Conservation (phyloP, 208 protist genomes). For the Leptomonas seymouri region DNA sequence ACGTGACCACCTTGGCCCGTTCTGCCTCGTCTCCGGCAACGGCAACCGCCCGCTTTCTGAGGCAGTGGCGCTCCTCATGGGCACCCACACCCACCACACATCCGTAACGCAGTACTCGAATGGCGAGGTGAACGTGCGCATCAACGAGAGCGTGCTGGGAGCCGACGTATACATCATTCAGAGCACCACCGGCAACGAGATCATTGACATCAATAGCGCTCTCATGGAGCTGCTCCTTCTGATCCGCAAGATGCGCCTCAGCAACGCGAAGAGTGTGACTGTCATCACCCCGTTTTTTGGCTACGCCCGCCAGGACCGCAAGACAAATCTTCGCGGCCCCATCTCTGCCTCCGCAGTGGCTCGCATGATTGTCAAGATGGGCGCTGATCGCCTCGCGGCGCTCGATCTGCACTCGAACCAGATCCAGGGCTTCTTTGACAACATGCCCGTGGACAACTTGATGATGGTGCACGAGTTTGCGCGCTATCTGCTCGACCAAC, state of each 20-base stretch:
- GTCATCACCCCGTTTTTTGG: constrained; percentile 96
- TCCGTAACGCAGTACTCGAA: constrained; percentile 84
- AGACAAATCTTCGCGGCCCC: constrained; percentile 90
- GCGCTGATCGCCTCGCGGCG: constrained; percentile 91
- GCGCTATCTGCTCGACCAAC: constrained; percentile 58
- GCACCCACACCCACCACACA: constrained; percentile 75
- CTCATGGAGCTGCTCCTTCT: constrained; percentile 97
- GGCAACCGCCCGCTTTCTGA: constrained; percentile 89
- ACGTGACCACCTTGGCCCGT: constrained; percentile 27
- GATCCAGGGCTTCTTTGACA: constrained; percentile 97
- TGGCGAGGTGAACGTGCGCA: constrained; percentile 92
- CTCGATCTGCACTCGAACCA: constrained; percentile 95
- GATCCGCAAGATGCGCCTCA: constrained; percentile 90
- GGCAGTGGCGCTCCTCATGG: constrained; percentile 84
- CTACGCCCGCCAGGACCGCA: constrained; percentile 95
- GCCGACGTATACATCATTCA: constrained; percentile 97
- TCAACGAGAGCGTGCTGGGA: constrained; percentile 94
- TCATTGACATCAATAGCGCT: constrained; percentile 94
- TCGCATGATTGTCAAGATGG: constrained; percentile 90
- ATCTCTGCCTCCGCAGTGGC: constrained; percentile 95
- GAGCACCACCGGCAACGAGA: constrained; percentile 91
- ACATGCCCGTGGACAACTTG: constrained; percentile 94
- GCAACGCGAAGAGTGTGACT: constrained; percentile 88
- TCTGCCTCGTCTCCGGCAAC: constrained; percentile 91
- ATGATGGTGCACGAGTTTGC: constrained; percentile 86